phyloP scores from a whole-genome alignment of 306 rosid genomes.

The Senna tora region DNA sequence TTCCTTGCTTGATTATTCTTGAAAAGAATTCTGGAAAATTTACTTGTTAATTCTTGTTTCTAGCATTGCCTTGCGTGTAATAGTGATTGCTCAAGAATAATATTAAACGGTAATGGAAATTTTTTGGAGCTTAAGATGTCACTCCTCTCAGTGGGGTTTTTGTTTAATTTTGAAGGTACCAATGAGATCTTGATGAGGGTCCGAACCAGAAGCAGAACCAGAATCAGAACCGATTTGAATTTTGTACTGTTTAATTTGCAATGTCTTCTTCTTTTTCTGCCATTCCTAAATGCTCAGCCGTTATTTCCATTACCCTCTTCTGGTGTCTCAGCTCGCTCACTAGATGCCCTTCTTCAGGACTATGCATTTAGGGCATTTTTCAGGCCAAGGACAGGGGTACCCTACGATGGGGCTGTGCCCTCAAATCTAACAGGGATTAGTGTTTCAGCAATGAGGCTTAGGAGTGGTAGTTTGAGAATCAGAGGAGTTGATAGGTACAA shows the following conservation, averaged over 20 bases:
- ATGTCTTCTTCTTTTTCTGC: slow-evolving; percentile 35
- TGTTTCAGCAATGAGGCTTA: slow-evolving; percentile 51
- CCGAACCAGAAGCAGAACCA: too few species aligned
- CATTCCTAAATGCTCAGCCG: slow-evolving; percentile 37
- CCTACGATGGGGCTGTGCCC: slow-evolving; percentile 44
- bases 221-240: slow-evolving; percentile 19
- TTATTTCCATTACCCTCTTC: background rate
- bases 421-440: slow-evolving; percentile 46
- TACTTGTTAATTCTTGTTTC: too few species aligned
- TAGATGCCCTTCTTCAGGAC: slow-evolving; percentile 52
- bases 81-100: background rate
- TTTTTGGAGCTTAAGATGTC: slow-evolving; percentile 7
- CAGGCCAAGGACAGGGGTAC: slow-evolving; percentile 43
- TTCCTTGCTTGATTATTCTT: too few species aligned
- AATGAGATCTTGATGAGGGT: slow-evolving; percentile 57
- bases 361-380: slow-evolving; percentile 50
- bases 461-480: slow-evolving; percentile 48
- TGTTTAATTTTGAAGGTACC: slow-evolving; percentile 28
- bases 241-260: slow-evolving; percentile 24
- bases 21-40: too few species aligned
- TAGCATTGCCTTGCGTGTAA: slow-evolving; percentile 28
- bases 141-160: slow-evolving; percentile 38
- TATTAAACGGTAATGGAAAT: slow-evolving; percentile 19
- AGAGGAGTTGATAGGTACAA: slow-evolving; percentile 48
- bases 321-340: slow-evolving; percentile 40